These are phyloP conservation scores for Phaffomyces opuntiae DNA, from an alignment of 805 yeast species.

Conservation along the genomic window DNA sequence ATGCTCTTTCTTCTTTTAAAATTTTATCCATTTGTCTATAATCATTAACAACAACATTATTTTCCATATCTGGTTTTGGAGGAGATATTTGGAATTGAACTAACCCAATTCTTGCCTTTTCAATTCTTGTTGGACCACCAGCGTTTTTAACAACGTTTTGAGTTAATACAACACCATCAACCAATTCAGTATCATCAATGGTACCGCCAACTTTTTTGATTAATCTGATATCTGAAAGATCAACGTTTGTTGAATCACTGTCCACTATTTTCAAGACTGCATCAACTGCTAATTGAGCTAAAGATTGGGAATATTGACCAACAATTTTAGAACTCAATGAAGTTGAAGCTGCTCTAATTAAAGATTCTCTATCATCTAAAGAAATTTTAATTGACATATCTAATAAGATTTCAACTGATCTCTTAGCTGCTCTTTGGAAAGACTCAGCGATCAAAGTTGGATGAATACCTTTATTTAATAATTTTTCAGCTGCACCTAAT, in stretches of 20 bases:
- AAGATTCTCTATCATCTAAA: constrained; percentile 72
- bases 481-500: constrained; percentile 89
- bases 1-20: constrained; percentile 95
- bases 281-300: constrained; percentile 93
- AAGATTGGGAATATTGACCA: constrained; percentile 76
- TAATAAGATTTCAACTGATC: constrained; percentile 69
- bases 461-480: constrained; percentile 85
- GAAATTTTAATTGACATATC: constrained; percentile 81
- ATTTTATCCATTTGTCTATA: constrained; percentile 99
- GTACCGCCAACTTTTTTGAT: constrained; percentile 97
- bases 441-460: constrained; percentile 97
- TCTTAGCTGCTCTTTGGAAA: constrained; percentile 79
- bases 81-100: constrained; percentile 85
- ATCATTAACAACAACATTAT: constrained; percentile 94
- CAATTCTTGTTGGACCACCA: constrained; percentile 92
- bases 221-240: constrained; percentile 79
- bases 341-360: constrained; percentile 89
- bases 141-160: constrained; percentile 86
- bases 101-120: constrained; percentile 89
- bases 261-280: constrained; percentile 76
- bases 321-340: constrained; percentile 94
- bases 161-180: constrained; percentile 89
- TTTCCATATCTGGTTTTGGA: constrained; percentile 93
- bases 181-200: constrained; percentile 89
- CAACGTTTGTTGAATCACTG: constrained; percentile 60